Base-by-base conservation (phyloP, 805 yeast species). In the Kluyveromyces aestuarii region DNA sequence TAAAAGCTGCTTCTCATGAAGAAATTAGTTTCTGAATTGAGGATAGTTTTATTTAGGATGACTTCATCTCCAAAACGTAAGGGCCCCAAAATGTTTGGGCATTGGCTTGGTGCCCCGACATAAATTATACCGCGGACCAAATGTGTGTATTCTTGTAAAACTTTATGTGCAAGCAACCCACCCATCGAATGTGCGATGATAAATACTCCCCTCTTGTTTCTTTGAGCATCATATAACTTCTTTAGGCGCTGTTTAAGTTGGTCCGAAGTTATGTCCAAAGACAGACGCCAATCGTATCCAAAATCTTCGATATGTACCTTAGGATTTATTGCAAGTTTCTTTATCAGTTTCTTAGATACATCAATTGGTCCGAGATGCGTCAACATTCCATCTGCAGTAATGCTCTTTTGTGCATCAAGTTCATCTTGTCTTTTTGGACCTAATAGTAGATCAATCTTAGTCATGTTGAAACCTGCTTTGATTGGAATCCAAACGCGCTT, bases 181-280 rank as follows among this genome's bases (percentile, higher is more conserved):
- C 97, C 97, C 96, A 90, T 89, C 0, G 96, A 88, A 63, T 90
- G 97, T 0, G 93, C 93, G 46, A 90, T 79, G 1, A 90, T 79
- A 25, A 83, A 67, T 0, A 82, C 75, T 11, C 86, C 88, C 51
- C 76, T 75, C 16, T 79, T 79, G 0, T 37, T 50, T 39, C 49
- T 48, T 76, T 76, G 58, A 49, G 59, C 57, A 25, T 65, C 58
- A 10, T 70, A 62, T 42, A 76, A 72, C n/a, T 58, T 45, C 18
- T 68, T 61, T 27, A 87, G 67, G 6, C 70, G 59, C n/a, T 72
- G 64, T 35, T 66, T 67, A n/a, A 90, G 68, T 52, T 80, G 73
- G 7, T 67, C 61, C 11, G 85, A 70, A 17, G 74, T 68, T 5
- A 80, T 62, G 40, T 80, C 85, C 2, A 80, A 73, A 7, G 90